Base-by-base conservation (phyloP, 495 filamentous ascomycete genomes). In the Neurospora sp. region DNA sequence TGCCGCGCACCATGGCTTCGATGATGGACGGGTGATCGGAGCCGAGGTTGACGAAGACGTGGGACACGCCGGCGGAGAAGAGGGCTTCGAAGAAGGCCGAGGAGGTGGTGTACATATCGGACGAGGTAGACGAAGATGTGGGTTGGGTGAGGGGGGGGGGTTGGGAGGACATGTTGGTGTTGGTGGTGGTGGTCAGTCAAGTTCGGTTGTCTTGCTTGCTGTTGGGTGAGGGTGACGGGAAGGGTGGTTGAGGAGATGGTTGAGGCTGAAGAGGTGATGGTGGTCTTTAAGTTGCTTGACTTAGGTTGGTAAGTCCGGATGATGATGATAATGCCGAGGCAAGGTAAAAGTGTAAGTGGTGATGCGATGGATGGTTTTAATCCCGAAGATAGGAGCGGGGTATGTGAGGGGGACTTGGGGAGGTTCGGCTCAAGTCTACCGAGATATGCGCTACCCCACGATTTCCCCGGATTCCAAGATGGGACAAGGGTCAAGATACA, bases 51-150 rank as follows among this genome's bases (percentile, higher is more conserved):
- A 97, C 95, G 78, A 97, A 97, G 85, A 91, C 92, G 84, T 97
- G 89, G 61, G 89, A 91, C 45, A 98, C 88, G 59, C 95, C 95
- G 53, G 93, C 93, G 71, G 96, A 93, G 93, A 93, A 97, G 48
- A 98, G 82, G 27, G 93, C 93, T 86, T 98, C 95, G 77, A 98
- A 97, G 81, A 98, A 97, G 79, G 94, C 95, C 79, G 92, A 83
- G 22, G 84, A 85, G 18, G 71, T 82, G 14, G 85, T 86, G 74
- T 86, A 86, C 84, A 85, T 86, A 16, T 73, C 77, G 75, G 78
- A 72, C 5, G 65, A 40, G 2, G 42, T 31, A 0, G 53, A 61
- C 0, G 53, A 16, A 6, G 53, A 5, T 5, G 22, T 61, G 53
- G 53, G 53, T 31, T 61, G 53, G 12, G 53, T 61, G 14, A 65